Evolutionary conservation across 352 stramenopile species (phyloP).

Genomic region (Globisporangium viniferum): DNA sequence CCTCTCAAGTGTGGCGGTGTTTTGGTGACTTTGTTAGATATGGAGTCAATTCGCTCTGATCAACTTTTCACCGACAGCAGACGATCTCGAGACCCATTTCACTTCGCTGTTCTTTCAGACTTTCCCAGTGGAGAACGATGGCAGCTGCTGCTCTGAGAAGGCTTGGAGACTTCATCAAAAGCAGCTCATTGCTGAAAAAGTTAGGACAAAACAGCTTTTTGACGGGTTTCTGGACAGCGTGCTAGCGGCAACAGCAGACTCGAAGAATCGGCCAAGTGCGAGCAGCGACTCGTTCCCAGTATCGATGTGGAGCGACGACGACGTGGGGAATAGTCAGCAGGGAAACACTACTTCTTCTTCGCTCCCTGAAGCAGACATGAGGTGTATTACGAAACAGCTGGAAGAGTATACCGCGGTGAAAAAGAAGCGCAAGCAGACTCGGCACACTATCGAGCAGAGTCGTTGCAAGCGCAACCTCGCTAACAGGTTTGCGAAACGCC

Average conservation of each 20-base stretch:
- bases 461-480: constrained; percentile 13
- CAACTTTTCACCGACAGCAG: constrained; percentile 35
- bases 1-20: neutral
- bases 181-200: neutral
- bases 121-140: constrained; percentile 5
- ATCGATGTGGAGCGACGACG: neutral
- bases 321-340: neutral
- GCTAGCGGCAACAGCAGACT: neutral
- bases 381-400: constrained; percentile 28
- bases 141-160: neutral
- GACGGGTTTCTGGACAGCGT: constrained; percentile 10
- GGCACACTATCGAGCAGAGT: constrained; percentile 12
- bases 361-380: constrained; percentile 24
- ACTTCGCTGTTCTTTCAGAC: constrained; percentile 24
- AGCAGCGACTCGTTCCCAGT: neutral
- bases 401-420: constrained; percentile 23
- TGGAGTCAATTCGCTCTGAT: constrained; percentile 49
- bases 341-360: neutral
- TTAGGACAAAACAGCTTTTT: constrained; percentile 1
- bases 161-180: constrained; percentile 10
- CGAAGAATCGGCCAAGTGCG: neutral
- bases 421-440: constrained; percentile 17
- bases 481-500: constrained; percentile 20
- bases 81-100: constrained; percentile 40
- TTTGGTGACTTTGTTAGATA: constrained; percentile 21